These are phyloP conservation scores for Paratinospora sagittata DNA, from an alignment of 164 flowering plant species.

Conservation along the genomic window DNA sequence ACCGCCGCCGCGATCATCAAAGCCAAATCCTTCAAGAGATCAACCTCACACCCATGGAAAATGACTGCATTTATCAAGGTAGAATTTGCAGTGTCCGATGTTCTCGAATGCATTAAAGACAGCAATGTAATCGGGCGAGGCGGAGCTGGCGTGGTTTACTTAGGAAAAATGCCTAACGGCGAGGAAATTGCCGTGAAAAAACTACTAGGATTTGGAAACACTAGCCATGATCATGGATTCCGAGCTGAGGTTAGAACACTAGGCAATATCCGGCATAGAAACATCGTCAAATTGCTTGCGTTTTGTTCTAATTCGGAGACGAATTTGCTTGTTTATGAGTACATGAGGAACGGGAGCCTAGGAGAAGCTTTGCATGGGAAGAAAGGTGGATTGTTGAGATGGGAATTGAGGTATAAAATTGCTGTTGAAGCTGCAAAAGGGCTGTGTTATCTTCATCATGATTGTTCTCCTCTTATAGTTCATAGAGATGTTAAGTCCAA, in stretches of 20 bases:
- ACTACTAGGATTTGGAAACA: constrained; percentile 44
- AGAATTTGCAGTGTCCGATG: constrained; percentile 52
- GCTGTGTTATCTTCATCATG: constrained; percentile 70
- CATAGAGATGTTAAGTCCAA: constrained; percentile 76
- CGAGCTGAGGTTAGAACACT: constrained; percentile 78
- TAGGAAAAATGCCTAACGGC: constrained; percentile 70
- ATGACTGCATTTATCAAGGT: constrained; percentile 75
- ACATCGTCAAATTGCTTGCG: constrained; percentile 75
- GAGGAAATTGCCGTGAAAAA: constrained; percentile 77
- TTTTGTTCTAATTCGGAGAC: constrained; percentile 72
- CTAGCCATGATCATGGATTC: constrained; percentile 71
- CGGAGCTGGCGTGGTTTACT: constrained; percentile 86
- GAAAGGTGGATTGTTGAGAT: constrained; percentile 41
- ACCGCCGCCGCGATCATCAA: constrained; percentile 59
- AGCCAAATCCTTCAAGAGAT: constrained; percentile 46
- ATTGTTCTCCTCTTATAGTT: constrained; percentile 60
- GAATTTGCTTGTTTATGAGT: constrained; percentile 67
- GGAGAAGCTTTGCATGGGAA: constrained; percentile 69
- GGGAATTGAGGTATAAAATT: constrained; percentile 62
- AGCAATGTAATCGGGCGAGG: constrained; percentile 82
- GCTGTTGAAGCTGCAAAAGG: constrained; percentile 68
- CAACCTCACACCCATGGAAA: constrained; percentile 49
- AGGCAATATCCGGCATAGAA: constrained; percentile 79
- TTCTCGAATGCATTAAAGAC: constrained; percentile 79
- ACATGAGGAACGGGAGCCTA: constrained; percentile 73